phyloP scores from a whole-genome alignment of 352 stramenopile genomes.

The Phytophthora fragariae region DNA sequence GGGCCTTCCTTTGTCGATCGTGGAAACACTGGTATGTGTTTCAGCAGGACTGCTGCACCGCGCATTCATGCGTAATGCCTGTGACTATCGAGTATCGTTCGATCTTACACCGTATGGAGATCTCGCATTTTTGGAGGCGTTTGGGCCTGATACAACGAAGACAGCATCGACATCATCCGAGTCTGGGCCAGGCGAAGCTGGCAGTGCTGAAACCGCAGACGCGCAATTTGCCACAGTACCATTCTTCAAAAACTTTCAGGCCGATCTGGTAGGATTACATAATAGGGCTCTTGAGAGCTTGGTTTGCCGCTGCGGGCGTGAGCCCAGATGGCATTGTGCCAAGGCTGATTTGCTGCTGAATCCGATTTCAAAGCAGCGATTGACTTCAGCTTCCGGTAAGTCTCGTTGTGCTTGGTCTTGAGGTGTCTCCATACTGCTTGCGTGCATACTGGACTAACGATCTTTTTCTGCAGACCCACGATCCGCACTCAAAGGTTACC shows the following conservation, averaged over 20 bases:
- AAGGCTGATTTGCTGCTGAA: slow-evolving; percentile 74
- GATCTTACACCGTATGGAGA: slow-evolving; percentile 86
- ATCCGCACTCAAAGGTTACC: slow-evolving; percentile 71
- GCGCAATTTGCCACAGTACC: slow-evolving; percentile 46
- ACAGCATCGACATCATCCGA: slow-evolving; percentile 17
- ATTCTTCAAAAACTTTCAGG: slow-evolving; percentile 66
- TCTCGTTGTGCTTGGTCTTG: not conserved
- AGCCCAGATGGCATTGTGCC: slow-evolving; percentile 83
- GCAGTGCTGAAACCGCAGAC: slow-evolving; percentile 21
- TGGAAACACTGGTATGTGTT: slow-evolving; percentile 77
- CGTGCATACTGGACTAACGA: not conserved
- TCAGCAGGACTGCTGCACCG: slow-evolving; percentile 71
- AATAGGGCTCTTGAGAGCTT: slow-evolving; percentile 56
- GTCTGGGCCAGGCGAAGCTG: slow-evolving; percentile 16
- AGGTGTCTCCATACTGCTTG: not conserved
- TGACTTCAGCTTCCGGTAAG: slow-evolving; percentile 66
- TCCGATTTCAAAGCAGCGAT: slow-evolving; percentile 74
- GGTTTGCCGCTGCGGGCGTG: slow-evolving; percentile 65
- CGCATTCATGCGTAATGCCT: slow-evolving; percentile 76
- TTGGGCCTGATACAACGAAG: slow-evolving; percentile 54
- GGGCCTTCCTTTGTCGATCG: slow-evolving; percentile 67
- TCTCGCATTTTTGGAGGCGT: slow-evolving; percentile 76
- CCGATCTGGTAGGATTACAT: slow-evolving; percentile 71
- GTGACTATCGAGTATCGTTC: slow-evolving; percentile 83
- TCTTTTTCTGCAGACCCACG: slow-evolving; percentile 59